Percentiles rank a stretch among this genome's conserved stretches.
Conservation (phyloP, 2,329 filamentous ascomycete genomes). For the Fonsecaea monophora region DNA sequence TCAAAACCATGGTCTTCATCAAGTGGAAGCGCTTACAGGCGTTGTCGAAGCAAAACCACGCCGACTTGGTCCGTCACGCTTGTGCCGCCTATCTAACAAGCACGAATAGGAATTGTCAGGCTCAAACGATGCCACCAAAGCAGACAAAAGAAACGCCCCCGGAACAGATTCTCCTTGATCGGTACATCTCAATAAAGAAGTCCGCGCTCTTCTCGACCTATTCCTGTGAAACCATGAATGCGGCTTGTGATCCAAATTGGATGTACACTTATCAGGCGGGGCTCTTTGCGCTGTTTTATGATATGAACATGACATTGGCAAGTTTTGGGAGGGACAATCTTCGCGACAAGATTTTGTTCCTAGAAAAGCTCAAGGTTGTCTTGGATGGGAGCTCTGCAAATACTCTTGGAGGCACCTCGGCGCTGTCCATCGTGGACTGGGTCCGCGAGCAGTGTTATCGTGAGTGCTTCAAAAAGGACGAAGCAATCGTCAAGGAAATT, state of each 20-base stretch:
- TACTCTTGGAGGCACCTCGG: background rate
- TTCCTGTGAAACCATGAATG: slow-evolving; percentile 7
- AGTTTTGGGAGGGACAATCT: slow-evolving; percentile 16
- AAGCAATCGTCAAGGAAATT: slow-evolving; percentile 14
- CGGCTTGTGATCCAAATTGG: slow-evolving; percentile 8
- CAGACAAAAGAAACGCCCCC: background rate
- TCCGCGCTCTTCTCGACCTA: slow-evolving; percentile 13
- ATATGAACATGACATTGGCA: slow-evolving; percentile 20
- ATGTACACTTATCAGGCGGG: slow-evolving; percentile 16
- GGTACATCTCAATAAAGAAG: slow-evolving; percentile 14
- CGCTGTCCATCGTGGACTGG: slow-evolving; percentile 13
- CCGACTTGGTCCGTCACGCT: slow-evolving; percentile 12
- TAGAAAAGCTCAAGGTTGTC: slow-evolving; percentile 15
- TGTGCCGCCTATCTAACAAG: slow-evolving; percentile 1
- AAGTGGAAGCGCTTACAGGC: slow-evolving; percentile 11
- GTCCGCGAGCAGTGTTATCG: slow-evolving; percentile 19
- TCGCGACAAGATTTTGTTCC: slow-evolving; percentile 14
- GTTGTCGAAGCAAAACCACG: slow-evolving; percentile 13
- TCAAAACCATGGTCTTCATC: slow-evolving; percentile 16
- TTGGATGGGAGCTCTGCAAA: slow-evolving; percentile 13
- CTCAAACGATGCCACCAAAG: background rate
- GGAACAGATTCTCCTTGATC: slow-evolving; percentile 6
- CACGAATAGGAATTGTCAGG: background rate
- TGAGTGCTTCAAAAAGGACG: slow-evolving; percentile 19
- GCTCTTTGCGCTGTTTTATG: slow-evolving; percentile 16